These are phyloP conservation scores for Pyrenopolyporus hunteri DNA, from an alignment of 495 filamentous ascomycete genomes.

Conservation along the genomic window DNA sequence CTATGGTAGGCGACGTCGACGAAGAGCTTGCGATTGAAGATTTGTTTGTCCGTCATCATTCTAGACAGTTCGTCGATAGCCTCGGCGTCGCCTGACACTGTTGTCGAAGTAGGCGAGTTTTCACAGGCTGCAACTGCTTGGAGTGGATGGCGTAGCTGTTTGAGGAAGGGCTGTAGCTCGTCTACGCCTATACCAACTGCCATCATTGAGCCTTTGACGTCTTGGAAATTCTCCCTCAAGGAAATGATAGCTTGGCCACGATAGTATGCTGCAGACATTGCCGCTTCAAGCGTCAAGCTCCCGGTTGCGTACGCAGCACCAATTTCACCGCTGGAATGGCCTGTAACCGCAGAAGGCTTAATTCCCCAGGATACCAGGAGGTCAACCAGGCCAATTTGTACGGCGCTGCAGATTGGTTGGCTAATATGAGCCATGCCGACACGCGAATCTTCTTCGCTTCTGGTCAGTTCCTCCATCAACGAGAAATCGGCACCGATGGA, in stretches of 20 bases:
- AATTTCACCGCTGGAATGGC: conserved; percentile 70
- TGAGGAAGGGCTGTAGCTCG: conserved; percentile 48
- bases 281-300: conserved; percentile 53
- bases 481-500: conserved; percentile 47
- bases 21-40: conserved; percentile 60
- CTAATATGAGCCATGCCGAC: conserved; percentile 55
- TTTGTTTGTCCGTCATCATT: conserved; percentile 49
- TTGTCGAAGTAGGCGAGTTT: conserved; percentile 66
- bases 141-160: conserved; percentile 28
- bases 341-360: conserved; percentile 57
- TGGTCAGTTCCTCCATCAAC: conserved; percentile 40
- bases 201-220: conserved; percentile 54
- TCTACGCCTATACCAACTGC: conserved; percentile 56
- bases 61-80: conserved; percentile 57
- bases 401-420: conserved; percentile 56
- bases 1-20: conserved; percentile 72
- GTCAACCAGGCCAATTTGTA: conserved; percentile 60
- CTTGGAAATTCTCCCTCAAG: conserved; percentile 39
- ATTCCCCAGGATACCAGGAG: conserved; percentile 60
- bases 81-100: conserved; percentile 61
- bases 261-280: conserved; percentile 61
- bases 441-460: conserved; percentile 46
- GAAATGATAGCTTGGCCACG: conserved; percentile 46
- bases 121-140: conserved; percentile 52
- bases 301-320: conserved; percentile 56